A percentile compares a stretch with the other conserved stretches of the same genome.
Evolutionary conservation across 805 yeast genomes (phyloP).

Genomic region (Komagataella phaffii): DNA sequence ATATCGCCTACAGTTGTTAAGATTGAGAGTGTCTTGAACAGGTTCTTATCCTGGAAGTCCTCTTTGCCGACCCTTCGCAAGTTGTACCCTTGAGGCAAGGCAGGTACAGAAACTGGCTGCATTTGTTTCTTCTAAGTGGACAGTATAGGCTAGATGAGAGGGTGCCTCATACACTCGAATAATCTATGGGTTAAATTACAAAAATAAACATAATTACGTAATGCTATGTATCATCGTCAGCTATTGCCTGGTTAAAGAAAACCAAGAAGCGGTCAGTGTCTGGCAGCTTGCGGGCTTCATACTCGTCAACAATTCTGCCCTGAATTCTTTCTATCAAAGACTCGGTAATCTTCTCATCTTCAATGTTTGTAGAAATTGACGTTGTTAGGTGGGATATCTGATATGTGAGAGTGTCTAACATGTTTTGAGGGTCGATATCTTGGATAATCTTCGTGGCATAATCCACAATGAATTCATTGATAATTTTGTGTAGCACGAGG

Average conservation of each 20-base stretch:
- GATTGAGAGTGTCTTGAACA: constrained; percentile 45
- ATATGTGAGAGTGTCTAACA: not conserved
- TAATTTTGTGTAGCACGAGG: not conserved
- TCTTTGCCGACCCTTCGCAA: constrained; percentile 40
- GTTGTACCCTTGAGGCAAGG: constrained; percentile 52
- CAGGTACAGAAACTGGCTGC: constrained; percentile 1
- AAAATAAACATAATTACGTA: not conserved
- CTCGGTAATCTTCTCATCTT: not conserved
- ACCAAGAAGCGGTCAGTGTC: not conserved
- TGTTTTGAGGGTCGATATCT: not conserved
- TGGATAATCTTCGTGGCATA: not conserved
- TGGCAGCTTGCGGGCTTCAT: not conserved
- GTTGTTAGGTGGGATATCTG: not conserved
- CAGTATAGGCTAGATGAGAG: not conserved
- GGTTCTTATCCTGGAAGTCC: constrained; percentile 48
- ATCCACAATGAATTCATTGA: not conserved
- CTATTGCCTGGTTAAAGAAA: not conserved
- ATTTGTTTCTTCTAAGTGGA: not conserved
- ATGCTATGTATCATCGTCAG: not conserved
- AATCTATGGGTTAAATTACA: not conserved
- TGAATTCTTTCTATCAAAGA: not conserved
- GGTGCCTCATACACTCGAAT: not conserved
- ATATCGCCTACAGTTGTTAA: constrained; percentile 80
- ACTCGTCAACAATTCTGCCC: not conserved
- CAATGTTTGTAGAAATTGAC: not conserved